These are phyloP conservation scores for Capronia americana DNA, from an alignment of 2,329 filamentous ascomycete genomes.

Conservation along the genomic window DNA sequence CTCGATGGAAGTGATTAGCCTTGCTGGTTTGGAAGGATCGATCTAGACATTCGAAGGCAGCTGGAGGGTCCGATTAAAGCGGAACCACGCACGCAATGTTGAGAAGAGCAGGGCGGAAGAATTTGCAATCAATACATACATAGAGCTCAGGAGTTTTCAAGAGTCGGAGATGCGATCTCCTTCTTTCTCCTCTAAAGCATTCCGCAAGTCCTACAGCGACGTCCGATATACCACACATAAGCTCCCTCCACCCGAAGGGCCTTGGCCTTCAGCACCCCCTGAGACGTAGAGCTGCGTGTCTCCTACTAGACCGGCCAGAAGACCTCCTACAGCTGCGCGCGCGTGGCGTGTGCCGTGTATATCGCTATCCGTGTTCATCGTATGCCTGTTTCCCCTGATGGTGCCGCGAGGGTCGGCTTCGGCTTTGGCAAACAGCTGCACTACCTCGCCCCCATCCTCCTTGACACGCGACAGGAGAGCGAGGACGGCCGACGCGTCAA, in stretches of 20 bases:
- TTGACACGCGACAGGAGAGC: conserved; percentile 16
- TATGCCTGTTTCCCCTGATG: conserved; percentile 42
- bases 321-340: conserved; percentile 43
- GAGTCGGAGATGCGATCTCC: no score
- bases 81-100: no score
- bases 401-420: conserved; percentile 42
- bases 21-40: no score
- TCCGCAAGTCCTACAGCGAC: no score
- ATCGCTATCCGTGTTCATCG: conserved; percentile 44
- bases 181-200: no score
- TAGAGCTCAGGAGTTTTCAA: no score
- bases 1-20: no score
- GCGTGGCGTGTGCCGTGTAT: conserved; percentile 45
- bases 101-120: no score
- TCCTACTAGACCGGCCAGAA: conserved; percentile 43
- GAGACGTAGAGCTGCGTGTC: conserved; percentile 44
- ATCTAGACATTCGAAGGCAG: no score
- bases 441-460: conserved; percentile 26
- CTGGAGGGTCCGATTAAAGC: no score
- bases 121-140: no score
- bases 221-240: conserved; percentile 43
- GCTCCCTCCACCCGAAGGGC: conserved; percentile 43
- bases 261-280: conserved; percentile 45
- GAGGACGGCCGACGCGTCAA: conserved; percentile 20
- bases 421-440: conserved; percentile 45